Evolutionary conservation across 2,329 filamentous ascomycete genomes (phyloP), one percentile per base, ranked within the genome.

Genomic region (Colletotrichum siamense): DNA sequence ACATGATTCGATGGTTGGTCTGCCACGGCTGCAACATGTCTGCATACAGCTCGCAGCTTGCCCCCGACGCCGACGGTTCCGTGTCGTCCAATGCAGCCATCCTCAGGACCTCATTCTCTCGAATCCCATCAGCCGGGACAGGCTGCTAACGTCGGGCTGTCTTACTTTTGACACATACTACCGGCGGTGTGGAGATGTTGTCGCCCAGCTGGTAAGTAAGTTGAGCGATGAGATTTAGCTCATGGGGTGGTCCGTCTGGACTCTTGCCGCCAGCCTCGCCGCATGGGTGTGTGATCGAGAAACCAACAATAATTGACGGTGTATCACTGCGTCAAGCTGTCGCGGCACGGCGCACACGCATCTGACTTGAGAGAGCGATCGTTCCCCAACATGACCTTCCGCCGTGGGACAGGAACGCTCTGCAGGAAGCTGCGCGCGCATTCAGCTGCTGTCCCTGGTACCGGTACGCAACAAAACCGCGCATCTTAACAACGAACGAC

Each of bases 11-110:
- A 59, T 49, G 63, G 57, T 76, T 49, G 44, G 34, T 66, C 52
- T 76, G 68, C 69, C 69, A 68, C 63, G 44, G 64, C 69, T 18
- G 69, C 36, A 71, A 71, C 73, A 76, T 65, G 57, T 73, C 44
- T 73, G 73, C 70, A 76, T 67, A 69, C 64, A 28, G 49, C 44
- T 34, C 36, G 64, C 73, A 73, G 64, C 69, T 52, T 52, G 44
- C 44, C 59, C 69, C 62, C 64, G 64, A 64, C 57, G 69, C 73
- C 69, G 69, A 76, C 24, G 57, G 70, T 52, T 59, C 63, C 73
- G 73, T 49, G 57, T 64, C 57, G 26, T 39, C 44, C 24, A 67
- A 65, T 63, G 69, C 44, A 73, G 5, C 73, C 59, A 49, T 73
- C 64, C 69, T 71, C 22, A 34, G 63, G 62, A 52, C 36, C 16